Percentiles rank a stretch among this genome's conserved stretches.
Conservation (phyloP, 345 rosid species). For the Camelina laxa region DNA sequence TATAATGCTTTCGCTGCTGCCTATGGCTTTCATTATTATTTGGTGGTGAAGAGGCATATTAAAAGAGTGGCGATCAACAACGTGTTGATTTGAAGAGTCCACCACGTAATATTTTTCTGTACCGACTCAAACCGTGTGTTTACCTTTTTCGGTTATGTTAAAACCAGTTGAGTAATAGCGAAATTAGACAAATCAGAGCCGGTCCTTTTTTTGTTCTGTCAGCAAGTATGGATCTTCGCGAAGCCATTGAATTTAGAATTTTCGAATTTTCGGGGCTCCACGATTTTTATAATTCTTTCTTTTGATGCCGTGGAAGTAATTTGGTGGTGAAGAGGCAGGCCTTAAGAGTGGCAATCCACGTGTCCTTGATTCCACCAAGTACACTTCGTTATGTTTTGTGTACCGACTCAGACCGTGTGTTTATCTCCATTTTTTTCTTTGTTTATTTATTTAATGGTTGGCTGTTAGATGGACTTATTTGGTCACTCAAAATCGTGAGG, state of each 20-base stretch:
- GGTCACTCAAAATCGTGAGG: neutral
- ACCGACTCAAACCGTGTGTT: slow-evolving; percentile 16
- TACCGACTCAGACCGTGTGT: slow-evolving; percentile 24
- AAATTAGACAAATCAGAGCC: neutral
- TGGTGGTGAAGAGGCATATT: slow-evolving; percentile 34
- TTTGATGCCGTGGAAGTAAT: neutral
- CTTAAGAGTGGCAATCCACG: slow-evolving; percentile 36
- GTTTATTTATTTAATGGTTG: neutral
- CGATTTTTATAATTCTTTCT: neutral
- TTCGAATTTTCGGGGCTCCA: slow-evolving; percentile 32
- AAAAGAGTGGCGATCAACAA: slow-evolving; percentile 36
- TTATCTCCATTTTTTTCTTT: neutral
- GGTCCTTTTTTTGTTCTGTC: neutral
- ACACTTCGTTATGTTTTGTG: neutral
- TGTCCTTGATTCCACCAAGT: slow-evolving; percentile 27
- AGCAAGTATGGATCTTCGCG: neutral
- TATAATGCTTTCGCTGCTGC: neutral
- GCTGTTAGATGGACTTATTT: neutral
- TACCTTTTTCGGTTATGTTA: neutral
- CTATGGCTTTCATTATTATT: neutral
- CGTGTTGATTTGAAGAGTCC: slow-evolving; percentile 12
- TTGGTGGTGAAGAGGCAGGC: slow-evolving; percentile 35
- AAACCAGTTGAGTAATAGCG: neutral
- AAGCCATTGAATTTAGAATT: slow-evolving; percentile 7
- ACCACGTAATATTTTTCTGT: slow-evolving; percentile 4